Evolutionary conservation across 768 basidiomycete species (phyloP).

Genomic region (Mycena galopus): DNA sequence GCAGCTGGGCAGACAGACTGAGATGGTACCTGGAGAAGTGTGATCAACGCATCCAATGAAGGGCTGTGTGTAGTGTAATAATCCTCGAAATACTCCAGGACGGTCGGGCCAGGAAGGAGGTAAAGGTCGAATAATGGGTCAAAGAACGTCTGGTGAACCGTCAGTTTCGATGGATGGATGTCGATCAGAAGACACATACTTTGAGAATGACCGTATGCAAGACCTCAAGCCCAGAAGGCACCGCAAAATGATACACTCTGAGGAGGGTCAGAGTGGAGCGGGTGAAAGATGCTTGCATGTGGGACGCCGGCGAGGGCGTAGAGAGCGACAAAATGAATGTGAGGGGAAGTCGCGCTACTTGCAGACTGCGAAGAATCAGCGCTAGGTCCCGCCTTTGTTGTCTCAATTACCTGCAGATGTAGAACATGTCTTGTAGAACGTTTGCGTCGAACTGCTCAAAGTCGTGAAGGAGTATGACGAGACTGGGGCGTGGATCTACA

Average conservation of each 20-base stretch:
- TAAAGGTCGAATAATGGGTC: conserved; percentile 70
- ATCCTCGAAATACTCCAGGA: conserved; percentile 68
- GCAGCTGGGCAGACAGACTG: conserved; percentile 22
- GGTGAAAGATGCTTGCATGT: conserved; percentile 71
- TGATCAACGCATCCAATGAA: conserved; percentile 69
- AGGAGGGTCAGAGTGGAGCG: conserved; percentile 71
- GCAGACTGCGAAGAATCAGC: conserved; percentile 55
- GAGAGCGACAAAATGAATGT: conserved; percentile 75
- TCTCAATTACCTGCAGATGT: conserved; percentile 74
- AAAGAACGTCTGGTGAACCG: conserved; percentile 69
- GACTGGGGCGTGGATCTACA: conserved; percentile 45
- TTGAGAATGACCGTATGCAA: conserved; percentile 68
- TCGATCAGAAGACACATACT: conserved; percentile 49
- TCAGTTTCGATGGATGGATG: not conserved
- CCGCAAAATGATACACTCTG: conserved; percentile 62
- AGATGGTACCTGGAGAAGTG: conserved; percentile 68
- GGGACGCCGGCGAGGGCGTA: conserved; percentile 68
- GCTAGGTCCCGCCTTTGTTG: not conserved
- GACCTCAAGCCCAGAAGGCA: conserved; percentile 62
- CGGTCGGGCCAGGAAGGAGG: conserved; percentile 70
- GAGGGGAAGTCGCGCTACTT: conserved; percentile 67
- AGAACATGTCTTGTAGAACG: conserved; percentile 77
- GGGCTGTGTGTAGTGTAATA: conserved; percentile 68
- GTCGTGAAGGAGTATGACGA: conserved; percentile 76
- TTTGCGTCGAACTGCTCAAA: conserved; percentile 78